Conservation (phyloP, 2,329 filamentous ascomycete species). For the Colletotrichum sansevieriae region DNA sequence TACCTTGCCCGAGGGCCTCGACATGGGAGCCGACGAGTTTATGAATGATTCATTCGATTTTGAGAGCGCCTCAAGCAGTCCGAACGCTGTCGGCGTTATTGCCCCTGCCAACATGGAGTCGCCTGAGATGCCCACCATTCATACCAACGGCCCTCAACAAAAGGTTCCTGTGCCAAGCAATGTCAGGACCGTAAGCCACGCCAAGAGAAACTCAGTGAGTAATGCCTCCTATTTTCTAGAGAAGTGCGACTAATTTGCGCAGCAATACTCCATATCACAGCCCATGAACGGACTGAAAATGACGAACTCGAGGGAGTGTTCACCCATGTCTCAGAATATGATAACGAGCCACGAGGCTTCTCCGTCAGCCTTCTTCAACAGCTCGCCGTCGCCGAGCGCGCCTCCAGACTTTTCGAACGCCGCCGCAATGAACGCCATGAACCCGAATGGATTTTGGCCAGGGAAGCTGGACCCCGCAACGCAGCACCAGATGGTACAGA, state of each 20-base stretch:
- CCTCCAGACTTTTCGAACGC: constrained; percentile 54
- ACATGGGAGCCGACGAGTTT: constrained; percentile 56
- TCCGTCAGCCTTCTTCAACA: constrained; percentile 60
- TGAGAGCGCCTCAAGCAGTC: constrained; percentile 70
- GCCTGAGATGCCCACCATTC: constrained; percentile 57
- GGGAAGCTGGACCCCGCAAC: constrained; percentile 47
- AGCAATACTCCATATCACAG: constrained; percentile 66
- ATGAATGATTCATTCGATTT: constrained; percentile 69
- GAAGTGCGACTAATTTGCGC: constrained; percentile 46
- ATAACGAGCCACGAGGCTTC: constrained; percentile 66
- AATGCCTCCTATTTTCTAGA: neutral
- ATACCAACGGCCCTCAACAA: constrained; percentile 49
- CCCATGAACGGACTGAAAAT: constrained; percentile 64
- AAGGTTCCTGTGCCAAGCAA: constrained; percentile 46
- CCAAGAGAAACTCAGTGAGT: constrained; percentile 48
- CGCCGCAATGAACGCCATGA: constrained; percentile 43
- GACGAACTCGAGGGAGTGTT: constrained; percentile 64
- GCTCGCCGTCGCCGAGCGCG: constrained; percentile 61
- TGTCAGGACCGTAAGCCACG: constrained; percentile 48
- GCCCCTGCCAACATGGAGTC: constrained; percentile 54
- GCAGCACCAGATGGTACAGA: constrained; percentile 41
- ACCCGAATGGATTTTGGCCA: constrained; percentile 54
- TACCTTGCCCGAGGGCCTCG: constrained; percentile 47
- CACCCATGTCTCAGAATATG: constrained; percentile 64
- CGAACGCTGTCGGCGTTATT: constrained; percentile 52